Conservation (phyloP, 805 yeast species). For the Millerozyma miso region DNA sequence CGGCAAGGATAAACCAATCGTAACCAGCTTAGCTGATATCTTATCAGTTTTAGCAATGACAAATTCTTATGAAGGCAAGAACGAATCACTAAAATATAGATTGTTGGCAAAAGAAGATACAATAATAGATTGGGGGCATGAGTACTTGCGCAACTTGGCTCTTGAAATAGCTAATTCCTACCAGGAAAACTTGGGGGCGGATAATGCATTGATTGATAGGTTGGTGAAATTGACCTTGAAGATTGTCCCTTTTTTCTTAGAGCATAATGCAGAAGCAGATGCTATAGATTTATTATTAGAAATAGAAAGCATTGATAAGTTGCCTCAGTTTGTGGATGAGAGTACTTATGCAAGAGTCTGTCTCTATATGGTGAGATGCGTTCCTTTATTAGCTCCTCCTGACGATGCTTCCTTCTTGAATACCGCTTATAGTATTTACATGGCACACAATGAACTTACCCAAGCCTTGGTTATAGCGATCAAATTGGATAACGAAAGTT, state of each 20-base stretch:
- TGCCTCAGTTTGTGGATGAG: slow-evolving; percentile 81
- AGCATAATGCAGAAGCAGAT: slow-evolving; percentile 97
- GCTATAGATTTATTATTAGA: slow-evolving; percentile 93
- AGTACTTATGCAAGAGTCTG: slow-evolving; percentile 86
- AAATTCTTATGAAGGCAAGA: slow-evolving; percentile 72
- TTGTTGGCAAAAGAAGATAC: slow-evolving; percentile 49
- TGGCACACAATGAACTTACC: slow-evolving; percentile 72
- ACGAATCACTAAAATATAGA: slow-evolving; percentile 78
- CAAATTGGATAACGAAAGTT: slow-evolving; percentile 75
- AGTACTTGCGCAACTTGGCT: slow-evolving; percentile 92
- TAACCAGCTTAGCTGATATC: slow-evolving; percentile 72
- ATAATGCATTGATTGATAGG: slow-evolving; percentile 32
- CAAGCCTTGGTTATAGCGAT: slow-evolving; percentile 90
- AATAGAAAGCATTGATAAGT: slow-evolving; percentile 78
- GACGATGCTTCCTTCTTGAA: slow-evolving; percentile 82
- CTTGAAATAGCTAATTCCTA: slow-evolving; percentile 90
- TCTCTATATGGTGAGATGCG: slow-evolving; percentile 91
- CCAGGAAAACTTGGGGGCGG: slow-evolving; percentile 43
- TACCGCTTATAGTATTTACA: slow-evolving; percentile 83
- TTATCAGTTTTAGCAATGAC: slow-evolving; percentile 95
- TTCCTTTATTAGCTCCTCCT: slow-evolving; percentile 93
- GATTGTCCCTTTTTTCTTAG: slow-evolving; percentile 83
- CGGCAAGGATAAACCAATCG: slow-evolving; percentile 30
- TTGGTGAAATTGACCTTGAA: slow-evolving; percentile 65
- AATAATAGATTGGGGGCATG: slow-evolving; percentile 94